These are phyloP conservation scores for Ogataea nakhonphanomensis DNA, from an alignment of 805 yeast species.

Conservation along the genomic window DNA sequence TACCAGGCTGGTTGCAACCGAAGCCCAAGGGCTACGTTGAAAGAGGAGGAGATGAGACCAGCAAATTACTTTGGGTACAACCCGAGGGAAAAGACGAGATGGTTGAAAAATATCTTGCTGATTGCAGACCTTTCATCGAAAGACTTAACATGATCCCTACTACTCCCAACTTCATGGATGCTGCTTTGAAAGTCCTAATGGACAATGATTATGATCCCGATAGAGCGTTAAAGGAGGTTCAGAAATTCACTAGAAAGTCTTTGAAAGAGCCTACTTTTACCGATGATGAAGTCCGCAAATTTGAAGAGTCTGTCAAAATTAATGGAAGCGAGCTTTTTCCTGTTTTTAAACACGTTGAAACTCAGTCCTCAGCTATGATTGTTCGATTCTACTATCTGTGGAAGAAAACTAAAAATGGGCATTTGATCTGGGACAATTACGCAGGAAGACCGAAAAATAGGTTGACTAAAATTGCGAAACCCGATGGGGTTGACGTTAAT, in stretches of 20 bases:
- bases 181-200: slow-evolving; percentile 54
- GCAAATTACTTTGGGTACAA: slow-evolving; percentile 64
- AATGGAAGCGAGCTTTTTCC: slow-evolving; percentile 79
- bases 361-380: slow-evolving; percentile 72
- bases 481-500: slow-evolving; percentile 41
- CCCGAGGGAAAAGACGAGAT: slow-evolving; percentile 26
- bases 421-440: slow-evolving; percentile 75
- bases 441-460: slow-evolving; percentile 68
- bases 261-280: slow-evolving; percentile 78
- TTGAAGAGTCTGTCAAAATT: slow-evolving; percentile 70
- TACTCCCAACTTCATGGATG: slow-evolving; percentile 83
- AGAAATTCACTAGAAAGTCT: slow-evolving; percentile 48
- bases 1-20: slow-evolving; percentile 75
- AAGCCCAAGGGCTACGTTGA: slow-evolving; percentile 79
- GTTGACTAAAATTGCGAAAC: slow-evolving; percentile 35
- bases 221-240: slow-evolving; percentile 45
- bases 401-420: slow-evolving; percentile 83
- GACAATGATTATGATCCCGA: slow-evolving; percentile 47
- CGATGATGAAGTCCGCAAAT: slow-evolving; percentile 56
- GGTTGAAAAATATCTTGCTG: slow-evolving; percentile 49
- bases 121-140: slow-evolving; percentile 56
- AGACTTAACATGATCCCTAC: slow-evolving; percentile 51
- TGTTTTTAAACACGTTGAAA: slow-evolving; percentile 64
- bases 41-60: slow-evolving; percentile 72
- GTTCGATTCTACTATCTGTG: slow-evolving; percentile 87